Conservation (phyloP, 1,284 basidiomycete species). For the Porodaedalea pini region DNA sequence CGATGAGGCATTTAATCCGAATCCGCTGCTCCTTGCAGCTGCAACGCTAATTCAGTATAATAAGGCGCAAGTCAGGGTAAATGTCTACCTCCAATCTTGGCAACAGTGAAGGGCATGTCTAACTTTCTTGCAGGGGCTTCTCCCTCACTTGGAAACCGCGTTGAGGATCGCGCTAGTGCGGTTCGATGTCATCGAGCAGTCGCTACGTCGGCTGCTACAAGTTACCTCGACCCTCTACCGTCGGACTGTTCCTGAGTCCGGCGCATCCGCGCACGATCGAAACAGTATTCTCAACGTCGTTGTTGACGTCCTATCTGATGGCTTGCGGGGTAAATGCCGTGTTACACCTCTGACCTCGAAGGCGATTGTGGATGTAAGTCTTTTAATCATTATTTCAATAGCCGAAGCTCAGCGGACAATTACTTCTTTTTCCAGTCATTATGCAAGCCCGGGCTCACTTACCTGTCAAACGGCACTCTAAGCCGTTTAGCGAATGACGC, state of each 20-base stretch:
- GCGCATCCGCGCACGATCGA: slow-evolving; percentile 28
- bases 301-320: slow-evolving; percentile 45
- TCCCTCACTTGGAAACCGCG: slow-evolving; percentile 53
- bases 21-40: slow-evolving; percentile 49
- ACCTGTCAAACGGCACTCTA: slow-evolving; percentile 27
- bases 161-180: slow-evolving; percentile 51
- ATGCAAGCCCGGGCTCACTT: slow-evolving; percentile 25
- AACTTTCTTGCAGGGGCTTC: slow-evolving; percentile 45
- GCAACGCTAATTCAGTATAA: slow-evolving; percentile 56
- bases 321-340: slow-evolving; percentile 23
- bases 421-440: slow-evolving; percentile 30
- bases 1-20: slow-evolving; percentile 47
- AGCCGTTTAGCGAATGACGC: slow-evolving; percentile 47
- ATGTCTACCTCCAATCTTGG: slow-evolving; percentile 22
- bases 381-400: not conserved
- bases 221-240: slow-evolving; percentile 45
- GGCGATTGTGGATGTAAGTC: slow-evolving; percentile 25
- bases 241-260: slow-evolving; percentile 28
- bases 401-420: not conserved
- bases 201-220: slow-evolving; percentile 48
- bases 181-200: slow-evolving; percentile 42
- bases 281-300: slow-evolving; percentile 47
- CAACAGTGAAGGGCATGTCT: not conserved
- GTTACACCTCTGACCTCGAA: slow-evolving; percentile 22
- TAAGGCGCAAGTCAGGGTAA: slow-evolving; percentile 53